Conservation (phyloP, 2,329 filamentous ascomycete genomes). For the Botrytis medusae region DNA sequence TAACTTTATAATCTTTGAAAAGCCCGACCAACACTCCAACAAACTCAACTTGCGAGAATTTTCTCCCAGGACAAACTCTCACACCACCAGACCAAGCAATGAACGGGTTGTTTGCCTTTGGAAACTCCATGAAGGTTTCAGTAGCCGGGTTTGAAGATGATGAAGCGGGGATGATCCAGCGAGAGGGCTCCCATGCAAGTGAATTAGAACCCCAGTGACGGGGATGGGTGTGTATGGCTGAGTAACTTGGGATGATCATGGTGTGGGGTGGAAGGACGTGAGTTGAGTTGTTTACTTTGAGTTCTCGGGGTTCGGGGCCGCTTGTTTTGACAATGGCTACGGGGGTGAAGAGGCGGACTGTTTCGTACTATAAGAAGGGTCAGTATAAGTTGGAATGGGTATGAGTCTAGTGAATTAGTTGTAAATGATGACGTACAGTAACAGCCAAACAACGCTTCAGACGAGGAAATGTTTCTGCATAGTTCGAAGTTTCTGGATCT, state of each 20-base stretch:
- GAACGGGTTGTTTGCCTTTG: not conserved
- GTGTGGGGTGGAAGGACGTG: not conserved
- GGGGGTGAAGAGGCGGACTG: conserved; percentile 8
- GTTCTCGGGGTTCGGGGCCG: not conserved
- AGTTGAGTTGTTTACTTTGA: not conserved
- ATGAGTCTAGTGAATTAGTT: not conserved
- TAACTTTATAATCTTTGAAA: conserved; percentile 2
- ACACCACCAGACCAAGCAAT: conserved; percentile 1
- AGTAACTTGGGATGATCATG: conserved; percentile 15
- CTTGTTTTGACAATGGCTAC: conserved; percentile 11
- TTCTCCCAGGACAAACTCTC: not conserved
- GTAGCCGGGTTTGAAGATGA: not conserved
- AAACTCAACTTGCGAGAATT: conserved; percentile 9
- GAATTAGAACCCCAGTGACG: conserved; percentile 15
- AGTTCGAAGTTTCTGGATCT: conserved; percentile 6
- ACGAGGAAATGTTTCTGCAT: not conserved
- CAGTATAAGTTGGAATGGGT: not conserved
- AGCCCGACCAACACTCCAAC: not conserved
- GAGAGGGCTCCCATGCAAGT: conserved; percentile 7
- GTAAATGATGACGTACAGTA: not conserved
- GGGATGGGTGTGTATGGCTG: conserved; percentile 13
- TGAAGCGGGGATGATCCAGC: not conserved
- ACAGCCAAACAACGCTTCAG: conserved; percentile 14
- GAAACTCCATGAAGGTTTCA: not conserved
- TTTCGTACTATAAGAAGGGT: conserved; percentile 3